phyloP scores from a whole-genome alignment of 1,284 basidiomycete species.

The Athelia sp. region DNA sequence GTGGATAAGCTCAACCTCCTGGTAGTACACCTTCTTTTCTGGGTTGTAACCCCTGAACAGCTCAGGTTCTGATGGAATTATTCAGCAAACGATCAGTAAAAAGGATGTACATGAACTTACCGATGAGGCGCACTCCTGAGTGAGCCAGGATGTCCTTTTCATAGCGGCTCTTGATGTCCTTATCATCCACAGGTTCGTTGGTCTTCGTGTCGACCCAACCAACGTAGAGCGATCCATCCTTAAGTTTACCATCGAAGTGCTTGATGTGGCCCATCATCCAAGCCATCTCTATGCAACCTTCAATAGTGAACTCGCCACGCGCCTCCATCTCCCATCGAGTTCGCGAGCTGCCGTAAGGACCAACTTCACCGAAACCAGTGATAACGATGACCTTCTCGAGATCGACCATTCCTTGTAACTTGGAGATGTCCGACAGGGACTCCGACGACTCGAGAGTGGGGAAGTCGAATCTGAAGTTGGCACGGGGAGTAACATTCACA shows the following conservation, averaged over 20 bases:
- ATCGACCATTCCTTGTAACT: slow-evolving; percentile 85
- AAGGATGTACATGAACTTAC: slow-evolving; percentile 37
- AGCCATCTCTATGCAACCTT: slow-evolving; percentile 98
- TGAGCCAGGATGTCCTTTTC: slow-evolving; percentile 93
- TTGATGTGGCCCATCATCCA: slow-evolving; percentile 99
- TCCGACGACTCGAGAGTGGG: slow-evolving; percentile 70
- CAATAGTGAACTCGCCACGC: slow-evolving; percentile 88
- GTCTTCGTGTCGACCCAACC: slow-evolving; percentile 97
- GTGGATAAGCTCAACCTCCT: slow-evolving; percentile 95
- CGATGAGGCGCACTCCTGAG: slow-evolving; percentile 93
- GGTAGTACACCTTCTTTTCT: slow-evolving; percentile 94
- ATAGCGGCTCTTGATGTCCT: slow-evolving; percentile 91
- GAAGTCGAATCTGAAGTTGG: slow-evolving; percentile 97
- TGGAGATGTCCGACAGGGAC: slow-evolving; percentile 66
- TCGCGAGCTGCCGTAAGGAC: slow-evolving; percentile 97
- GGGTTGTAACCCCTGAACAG: slow-evolving; percentile 97
- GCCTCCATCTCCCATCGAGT: slow-evolving; percentile 99
- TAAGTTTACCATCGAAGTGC: slow-evolving; percentile 95
- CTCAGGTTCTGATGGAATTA: slow-evolving; percentile 73
- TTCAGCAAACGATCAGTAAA: slow-evolving; percentile 9
- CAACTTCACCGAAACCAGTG: slow-evolving; percentile 96
- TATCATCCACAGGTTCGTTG: slow-evolving; percentile 97
- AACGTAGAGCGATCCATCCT: slow-evolving; percentile 88
- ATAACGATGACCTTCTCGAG: slow-evolving; percentile 94
- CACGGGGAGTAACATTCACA: slow-evolving; percentile 89